Base-by-base conservation (phyloP, 306 rosid genomes). In the Hippophae tibetana region DNA sequence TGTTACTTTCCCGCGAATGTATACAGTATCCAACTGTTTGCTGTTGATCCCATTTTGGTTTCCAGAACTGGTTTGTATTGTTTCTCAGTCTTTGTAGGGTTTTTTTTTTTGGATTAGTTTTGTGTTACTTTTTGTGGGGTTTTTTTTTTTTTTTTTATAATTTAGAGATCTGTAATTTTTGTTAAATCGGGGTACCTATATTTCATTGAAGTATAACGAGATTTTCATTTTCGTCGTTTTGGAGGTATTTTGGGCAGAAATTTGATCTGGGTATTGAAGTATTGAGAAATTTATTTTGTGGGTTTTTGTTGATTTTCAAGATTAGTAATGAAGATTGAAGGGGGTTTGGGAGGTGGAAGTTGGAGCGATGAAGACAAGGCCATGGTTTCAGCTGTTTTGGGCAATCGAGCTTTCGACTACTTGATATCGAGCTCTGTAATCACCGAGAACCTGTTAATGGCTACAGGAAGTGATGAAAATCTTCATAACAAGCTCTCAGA, bases 401-500 rank as follows among this genome's bases (percentile, higher is more conserved):
- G 98, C 8, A 52, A 67, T 5, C 56, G 72, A 14, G 96, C 98
- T 54, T 78, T 83, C 13, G 84, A 83, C 58, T 87, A 87, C 79
- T 73, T 92, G 76, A 55, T 78, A 12, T 54, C 81, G 7, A 84
- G 76, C 80, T 82, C 96, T 1, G 76, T 83, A 57, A 67, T 86
- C 56, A 85, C 79, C 61, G 98, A 87, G 80, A 87, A 77, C 76
- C 69, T 74, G 70, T 76, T 86, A 64, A 78, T 82, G 92, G 80
- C 95, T 0, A 59, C 81, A 3, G 95, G 87, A 56, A 81, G 77
- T 48, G 92, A 80, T 43, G 95, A 85, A 69, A 84, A 82, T 80
- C 79, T 87, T 46, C 89, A 85, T 63, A 83, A 69, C 72, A 83
- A 83, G 92, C 98, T 92, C 13, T 76, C 98, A 64, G 96, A 87